phyloP scores from a whole-genome alignment of 2,329 filamentous ascomycete genomes.

The Fusarium setosum region DNA sequence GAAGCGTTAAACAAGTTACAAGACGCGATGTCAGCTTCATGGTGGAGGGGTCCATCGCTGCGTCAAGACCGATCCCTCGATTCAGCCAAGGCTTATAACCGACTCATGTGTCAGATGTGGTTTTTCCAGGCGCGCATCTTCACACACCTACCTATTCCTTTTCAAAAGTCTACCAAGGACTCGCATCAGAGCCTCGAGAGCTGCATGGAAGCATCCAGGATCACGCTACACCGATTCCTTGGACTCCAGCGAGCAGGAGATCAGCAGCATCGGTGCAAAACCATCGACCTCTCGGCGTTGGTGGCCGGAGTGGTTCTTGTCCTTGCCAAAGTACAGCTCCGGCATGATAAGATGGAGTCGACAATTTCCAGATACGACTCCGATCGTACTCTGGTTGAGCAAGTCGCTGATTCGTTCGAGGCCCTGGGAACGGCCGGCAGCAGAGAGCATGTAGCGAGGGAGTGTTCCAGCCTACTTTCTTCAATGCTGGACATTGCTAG shows the following conservation, averaged over 20 bases:
- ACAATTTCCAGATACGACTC: slow-evolving; percentile 8
- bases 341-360: background rate
- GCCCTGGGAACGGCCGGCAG: background rate
- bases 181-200: slow-evolving; percentile 4
- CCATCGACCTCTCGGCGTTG: slow-evolving; percentile 18
- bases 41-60: slow-evolving; percentile 21
- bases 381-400: slow-evolving; percentile 18
- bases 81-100: slow-evolving; percentile 12
- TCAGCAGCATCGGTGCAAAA: slow-evolving; percentile 17
- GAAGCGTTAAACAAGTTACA: slow-evolving; percentile 3
- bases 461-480: slow-evolving; percentile 14
- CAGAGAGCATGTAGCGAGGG: slow-evolving; percentile 10
- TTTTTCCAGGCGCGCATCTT: slow-evolving; percentile 22
- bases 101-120: slow-evolving; percentile 25
- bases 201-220: slow-evolving; percentile 22
- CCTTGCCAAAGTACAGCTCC: slow-evolving; percentile 13
- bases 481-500: background rate
- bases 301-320: slow-evolving; percentile 11
- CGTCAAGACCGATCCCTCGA: slow-evolving; percentile 11
- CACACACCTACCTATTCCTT: slow-evolving; percentile 16
- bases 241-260: slow-evolving; percentile 18
- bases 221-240: slow-evolving; percentile 18
- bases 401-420: slow-evolving; percentile 18
- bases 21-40: slow-evolving; percentile 12
- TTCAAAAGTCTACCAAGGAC: background rate